Evolutionary conservation across 2,329 filamentous ascomycete genomes (phyloP), one percentile per base, ranked within the genome.

Genomic region (Remersonia thermophila): DNA sequence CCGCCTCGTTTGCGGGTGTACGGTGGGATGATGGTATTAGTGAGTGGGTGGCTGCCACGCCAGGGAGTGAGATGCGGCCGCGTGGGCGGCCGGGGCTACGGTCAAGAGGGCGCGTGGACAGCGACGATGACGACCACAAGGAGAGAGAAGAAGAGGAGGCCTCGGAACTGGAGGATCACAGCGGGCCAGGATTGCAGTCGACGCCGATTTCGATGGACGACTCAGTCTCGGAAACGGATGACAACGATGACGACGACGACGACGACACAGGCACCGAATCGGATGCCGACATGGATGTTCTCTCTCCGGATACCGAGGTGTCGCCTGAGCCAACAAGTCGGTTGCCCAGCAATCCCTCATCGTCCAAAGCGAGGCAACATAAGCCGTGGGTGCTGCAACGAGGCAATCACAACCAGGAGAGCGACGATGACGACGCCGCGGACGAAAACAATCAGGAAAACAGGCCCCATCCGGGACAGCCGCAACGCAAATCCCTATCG

Each of bases 21-120:
- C 44, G 48, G 6, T 60, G 56, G 56, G 57, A 60, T 15, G 56
- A 57, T 15, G 56, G 51, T n/a, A 58, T 60, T 34, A 56, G 55
- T 37, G 57, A 60, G 42, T 60, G 56, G 56, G 51, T 59, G 10
- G 45, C 49, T 3, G 43, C 43, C 4, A 46, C 43, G n/a, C 43
- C 43, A 7, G 41, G 27, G 17, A 41, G 32, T 4, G 43, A 37
- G 13, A 7, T 27, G 11, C 29, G 16, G 8, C 17, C 32, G 8
- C 10, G 20, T 16, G 4, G 17, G 27, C 7, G 18, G 13, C 6
- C 30, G 15, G 27, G 35, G 26, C 15, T 32, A 27, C 32, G 39
- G 17, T 35, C 17, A 3, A 31, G 23, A 9, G 14, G 34, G 7
- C 9, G 5, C 0, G 14, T n/a, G 13, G 27, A 23, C 16, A 34